These are phyloP conservation scores for Hirsutella rhossiliensis DNA, from an alignment of 2,329 filamentous ascomycete species.

Conservation along the genomic window DNA sequence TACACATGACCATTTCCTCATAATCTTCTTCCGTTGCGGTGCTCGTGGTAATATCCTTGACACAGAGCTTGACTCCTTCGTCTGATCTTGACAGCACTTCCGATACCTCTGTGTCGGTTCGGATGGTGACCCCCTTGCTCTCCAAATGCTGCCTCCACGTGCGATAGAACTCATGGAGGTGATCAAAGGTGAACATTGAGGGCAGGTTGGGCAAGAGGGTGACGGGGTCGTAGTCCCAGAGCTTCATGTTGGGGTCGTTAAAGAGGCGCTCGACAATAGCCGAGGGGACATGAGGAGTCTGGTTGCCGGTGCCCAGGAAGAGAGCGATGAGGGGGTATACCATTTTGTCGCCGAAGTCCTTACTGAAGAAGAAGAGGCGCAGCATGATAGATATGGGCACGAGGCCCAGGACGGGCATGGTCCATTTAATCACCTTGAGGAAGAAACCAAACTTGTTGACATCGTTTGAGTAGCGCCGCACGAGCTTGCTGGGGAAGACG, in stretches of 20 bases:
- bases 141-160: constrained; percentile 44
- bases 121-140: constrained; percentile 41
- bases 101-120: constrained; percentile 43
- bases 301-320: constrained; percentile 64
- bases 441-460: constrained; percentile 44
- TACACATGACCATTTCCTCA: constrained; percentile 56
- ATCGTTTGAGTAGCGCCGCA: constrained; percentile 41
- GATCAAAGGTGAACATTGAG: constrained; percentile 55
- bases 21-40: constrained; percentile 41
- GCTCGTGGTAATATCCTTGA: constrained; percentile 37
- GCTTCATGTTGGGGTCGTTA: constrained; percentile 43
- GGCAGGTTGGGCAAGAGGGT: constrained; percentile 46
- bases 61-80: constrained; percentile 37
- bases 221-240: constrained; percentile 46
- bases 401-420: constrained; percentile 47
- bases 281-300: constrained; percentile 57
- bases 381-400: constrained; percentile 54
- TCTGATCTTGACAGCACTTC: constrained; percentile 37
- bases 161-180: constrained; percentile 48
- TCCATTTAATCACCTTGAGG: constrained; percentile 44
- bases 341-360: constrained; percentile 60
- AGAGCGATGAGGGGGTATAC: constrained; percentile 60
- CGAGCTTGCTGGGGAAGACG: constrained; percentile 47
- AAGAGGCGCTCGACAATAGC: constrained; percentile 54
- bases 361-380: constrained; percentile 54